Conservation (phyloP, 2,329 filamentous ascomycete genomes). For the Fusarium tricinctum region DNA sequence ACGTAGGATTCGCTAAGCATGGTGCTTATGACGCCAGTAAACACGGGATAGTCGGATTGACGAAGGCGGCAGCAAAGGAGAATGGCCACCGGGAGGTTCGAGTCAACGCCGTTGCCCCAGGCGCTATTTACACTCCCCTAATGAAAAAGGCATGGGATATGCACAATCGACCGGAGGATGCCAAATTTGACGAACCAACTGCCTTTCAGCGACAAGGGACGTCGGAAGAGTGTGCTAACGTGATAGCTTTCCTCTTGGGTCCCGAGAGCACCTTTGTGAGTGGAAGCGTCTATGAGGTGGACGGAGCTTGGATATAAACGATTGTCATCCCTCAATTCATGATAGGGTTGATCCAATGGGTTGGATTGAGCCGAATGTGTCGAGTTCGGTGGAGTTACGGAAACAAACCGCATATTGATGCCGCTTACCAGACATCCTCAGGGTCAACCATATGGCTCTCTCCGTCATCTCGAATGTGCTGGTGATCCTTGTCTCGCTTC, state of each 20-base stretch:
- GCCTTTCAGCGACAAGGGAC: conserved; percentile 61
- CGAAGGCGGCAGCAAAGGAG: conserved; percentile 56
- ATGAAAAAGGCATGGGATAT: conserved; percentile 61
- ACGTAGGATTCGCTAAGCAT: conserved; percentile 53
- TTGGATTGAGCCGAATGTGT: conserved; percentile 1
- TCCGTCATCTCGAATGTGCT: conserved; percentile 85
- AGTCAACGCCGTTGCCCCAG: conserved; percentile 64
- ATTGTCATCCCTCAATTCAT: not conserved
- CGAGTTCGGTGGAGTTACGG: conserved; percentile 60
- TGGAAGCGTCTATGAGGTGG: conserved; percentile 60
- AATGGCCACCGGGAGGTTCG: conserved; percentile 60
- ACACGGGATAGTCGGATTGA: conserved; percentile 56
- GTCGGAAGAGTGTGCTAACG: conserved; percentile 55
- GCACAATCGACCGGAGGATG: conserved; percentile 53
- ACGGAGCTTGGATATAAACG: conserved; percentile 59
- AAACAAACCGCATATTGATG: conserved; percentile 16
- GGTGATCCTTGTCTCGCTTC: conserved; percentile 80
- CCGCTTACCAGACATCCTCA: conserved; percentile 82
- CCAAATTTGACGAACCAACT: conserved; percentile 59
- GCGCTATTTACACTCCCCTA: conserved; percentile 64
- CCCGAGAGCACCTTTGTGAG: conserved; percentile 55
- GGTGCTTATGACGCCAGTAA: conserved; percentile 59
- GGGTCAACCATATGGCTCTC: conserved; percentile 83
- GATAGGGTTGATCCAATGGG: not conserved
- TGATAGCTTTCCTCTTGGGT: conserved; percentile 55